Base-by-base conservation (phyloP, 1,139 yeast species). In the Pichia sp. region DNA sequence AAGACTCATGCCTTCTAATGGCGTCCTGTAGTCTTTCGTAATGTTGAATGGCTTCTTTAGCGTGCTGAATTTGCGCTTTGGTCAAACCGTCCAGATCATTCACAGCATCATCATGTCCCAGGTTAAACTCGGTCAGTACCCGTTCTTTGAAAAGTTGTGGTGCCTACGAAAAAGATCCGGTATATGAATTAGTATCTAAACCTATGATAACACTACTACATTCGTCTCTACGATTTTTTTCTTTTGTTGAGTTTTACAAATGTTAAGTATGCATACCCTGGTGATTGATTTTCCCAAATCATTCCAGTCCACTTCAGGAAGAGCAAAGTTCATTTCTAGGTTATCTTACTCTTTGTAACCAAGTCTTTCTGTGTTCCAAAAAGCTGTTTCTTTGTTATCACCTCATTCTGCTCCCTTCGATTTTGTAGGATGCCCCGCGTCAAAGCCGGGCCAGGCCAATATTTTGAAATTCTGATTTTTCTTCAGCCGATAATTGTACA, bases 381-480 rank as follows among this genome's bases (percentile, higher is more conserved):
- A 13, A 5, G 15, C n/a, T 36, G 40, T 36, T 36, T 36, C 6
- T 5, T 13, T 13, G 10, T 36, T 15, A 36, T 36, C 40, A 31
- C 30, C 16, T 30, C 38, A 45, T n/a, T 46, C 45, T 38, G 30
- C 41, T 30, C 31, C 31, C 44, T 41, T 47, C n/a, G 19, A 41
- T 54, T 59, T 64, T 26, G 65, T 61, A 7, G 87, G 87, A 64
- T 83, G 88, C 0, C 86, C 85, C 63, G 82, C 87, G 59, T 82
- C 76, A 5, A 82, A 76, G 0, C 87, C 87, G 0, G 88, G 88
- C 88, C 88, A 83, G 0, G 88, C 88, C 42, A 79, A 72, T 8
- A 83, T 67, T 51, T 60, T 52, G 16, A 51, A 45, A 15, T 46
- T 64, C 32, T 65, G 64, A 2, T 47, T 45, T 38, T 52, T 57